A percentile compares a stretch with the other conserved stretches of the same genome.
These are phyloP conservation scores for Pseudovirgaria hyperparasitica DNA, from an alignment of 2,329 filamentous ascomycete genomes.

Conservation along the genomic window DNA sequence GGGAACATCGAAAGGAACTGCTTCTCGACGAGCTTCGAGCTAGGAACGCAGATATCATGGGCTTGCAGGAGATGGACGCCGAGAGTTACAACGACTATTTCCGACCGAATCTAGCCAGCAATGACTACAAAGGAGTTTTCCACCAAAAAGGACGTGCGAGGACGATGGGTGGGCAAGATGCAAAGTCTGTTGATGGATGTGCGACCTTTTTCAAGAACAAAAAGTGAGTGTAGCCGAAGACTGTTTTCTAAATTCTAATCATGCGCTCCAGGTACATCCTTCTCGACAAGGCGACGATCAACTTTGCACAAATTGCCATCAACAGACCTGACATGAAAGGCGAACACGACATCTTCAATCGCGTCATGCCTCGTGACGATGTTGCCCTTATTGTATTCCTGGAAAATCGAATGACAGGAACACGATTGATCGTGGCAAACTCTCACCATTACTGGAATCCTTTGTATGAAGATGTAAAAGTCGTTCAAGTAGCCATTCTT, in stretches of 20 bases:
- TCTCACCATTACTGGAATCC: constrained; percentile 95
- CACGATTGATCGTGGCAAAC: constrained; percentile 83
- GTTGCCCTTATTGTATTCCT: constrained; percentile 88
- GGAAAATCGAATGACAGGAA: constrained; percentile 82
- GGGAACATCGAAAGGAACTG: constrained; percentile 73
- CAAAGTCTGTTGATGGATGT: constrained; percentile 85
- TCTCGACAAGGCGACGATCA: constrained; percentile 86
- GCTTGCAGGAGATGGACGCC: constrained; percentile 84
- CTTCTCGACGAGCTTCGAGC: constrained; percentile 73
- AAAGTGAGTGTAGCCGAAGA: constrained; percentile 40
- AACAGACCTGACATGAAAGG: constrained; percentile 95
- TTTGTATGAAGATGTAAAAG: constrained; percentile 80
- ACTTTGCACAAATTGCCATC: constrained; percentile 85
- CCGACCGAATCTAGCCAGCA: constrained; percentile 68
- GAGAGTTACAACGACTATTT: constrained; percentile 90
- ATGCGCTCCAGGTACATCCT: constrained; percentile 56
- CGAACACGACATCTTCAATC: constrained; percentile 94
- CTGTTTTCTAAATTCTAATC: constrained; percentile 7
- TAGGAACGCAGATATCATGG: constrained; percentile 77
- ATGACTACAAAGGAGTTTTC: constrained; percentile 88
- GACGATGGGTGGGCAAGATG: constrained; percentile 84
- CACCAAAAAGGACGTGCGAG: constrained; percentile 82
- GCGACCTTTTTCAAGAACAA: constrained; percentile 93
- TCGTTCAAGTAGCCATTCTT: constrained; percentile 88
- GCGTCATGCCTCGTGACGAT: constrained; percentile 96